Evolutionary conservation across 352 stramenopile genomes (phyloP).

Genomic region (Pythium utonaiense): DNA sequence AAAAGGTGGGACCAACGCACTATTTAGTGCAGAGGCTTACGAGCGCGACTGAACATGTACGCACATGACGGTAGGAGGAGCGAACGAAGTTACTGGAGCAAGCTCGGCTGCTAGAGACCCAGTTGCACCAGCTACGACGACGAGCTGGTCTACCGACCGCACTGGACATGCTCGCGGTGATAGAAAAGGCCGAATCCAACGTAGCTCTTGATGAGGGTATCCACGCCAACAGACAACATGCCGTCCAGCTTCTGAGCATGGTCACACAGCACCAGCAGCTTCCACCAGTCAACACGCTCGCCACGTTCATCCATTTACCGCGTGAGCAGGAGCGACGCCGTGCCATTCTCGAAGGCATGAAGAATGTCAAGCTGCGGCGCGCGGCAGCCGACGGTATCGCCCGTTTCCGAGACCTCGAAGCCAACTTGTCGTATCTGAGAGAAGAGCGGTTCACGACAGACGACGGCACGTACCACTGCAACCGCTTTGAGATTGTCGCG

Average conservation of each 20-base stretch:
- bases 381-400: conserved; percentile 10
- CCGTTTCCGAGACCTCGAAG: conserved; percentile 6
- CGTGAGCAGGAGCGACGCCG: conserved; percentile 4
- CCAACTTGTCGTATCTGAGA: too few species aligned
- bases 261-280: background rate
- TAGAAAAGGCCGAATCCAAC: background rate
- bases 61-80: conserved; percentile 8
- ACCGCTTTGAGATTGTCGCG: too few species aligned
- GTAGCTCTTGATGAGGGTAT: background rate
- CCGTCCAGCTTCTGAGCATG: background rate
- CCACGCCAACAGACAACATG: background rate
- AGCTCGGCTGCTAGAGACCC: conserved; percentile 3
- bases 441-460: too few species aligned
- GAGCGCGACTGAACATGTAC: background rate
- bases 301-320: conserved; percentile 18
- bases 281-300: conserved; percentile 13
- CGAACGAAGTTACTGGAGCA: conserved; percentile 8
- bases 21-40: too few species aligned
- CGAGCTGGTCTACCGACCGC: background rate
- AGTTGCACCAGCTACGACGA: background rate
- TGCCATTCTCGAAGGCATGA: conserved; percentile 21
- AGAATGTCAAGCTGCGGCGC: conserved; percentile 38
- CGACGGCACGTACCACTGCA: too few species aligned
- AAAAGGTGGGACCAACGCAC: background rate
- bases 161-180: background rate